Conservation (phyloP, 2,329 filamentous ascomycete genomes). For the Aspergillus udagawae region DNA sequence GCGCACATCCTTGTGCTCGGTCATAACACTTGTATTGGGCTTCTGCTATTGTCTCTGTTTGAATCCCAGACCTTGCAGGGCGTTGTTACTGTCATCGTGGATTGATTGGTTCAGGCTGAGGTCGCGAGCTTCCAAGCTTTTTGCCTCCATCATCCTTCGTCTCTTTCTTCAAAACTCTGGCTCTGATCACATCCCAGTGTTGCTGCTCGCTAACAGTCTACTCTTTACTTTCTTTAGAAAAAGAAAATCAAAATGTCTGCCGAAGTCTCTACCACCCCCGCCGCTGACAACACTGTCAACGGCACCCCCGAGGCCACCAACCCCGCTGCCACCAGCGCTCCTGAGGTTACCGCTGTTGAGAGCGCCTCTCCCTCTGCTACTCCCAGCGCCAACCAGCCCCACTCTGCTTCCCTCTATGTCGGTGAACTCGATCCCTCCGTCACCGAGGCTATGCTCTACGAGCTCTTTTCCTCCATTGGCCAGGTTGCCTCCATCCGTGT, state of each 20-base stretch:
- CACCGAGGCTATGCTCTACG: constrained; percentile 99
- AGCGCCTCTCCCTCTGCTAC: constrained; percentile 57
- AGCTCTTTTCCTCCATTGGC: constrained; percentile 99
- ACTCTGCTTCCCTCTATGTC: constrained; percentile 97
- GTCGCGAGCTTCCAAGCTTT: neutral
- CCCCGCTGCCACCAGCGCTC: constrained; percentile 66
- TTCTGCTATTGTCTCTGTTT: neutral
- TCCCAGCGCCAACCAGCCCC: constrained; percentile 73
- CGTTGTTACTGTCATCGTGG: neutral
- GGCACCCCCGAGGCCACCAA: constrained; percentile 57
- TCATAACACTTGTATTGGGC: neutral
- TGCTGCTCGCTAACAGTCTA: constrained; percentile 6
- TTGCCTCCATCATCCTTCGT: neutral
- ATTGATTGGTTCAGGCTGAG: neutral
- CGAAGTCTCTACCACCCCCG: constrained; percentile 70
- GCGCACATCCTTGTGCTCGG: neutral
- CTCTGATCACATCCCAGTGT: constrained; percentile 1
- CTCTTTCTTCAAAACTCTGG: neutral
- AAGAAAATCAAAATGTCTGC: constrained; percentile 63
- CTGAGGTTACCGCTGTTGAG: constrained; percentile 37
- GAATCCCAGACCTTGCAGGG: neutral
- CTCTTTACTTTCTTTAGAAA: neutral
- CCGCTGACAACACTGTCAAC: constrained; percentile 56
- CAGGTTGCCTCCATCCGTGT: constrained; percentile 99
- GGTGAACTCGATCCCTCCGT: constrained; percentile 97